Evolutionary conservation across 2,329 filamentous ascomycete genomes (phyloP).

Genomic region (Cytospora piceicola): DNA sequence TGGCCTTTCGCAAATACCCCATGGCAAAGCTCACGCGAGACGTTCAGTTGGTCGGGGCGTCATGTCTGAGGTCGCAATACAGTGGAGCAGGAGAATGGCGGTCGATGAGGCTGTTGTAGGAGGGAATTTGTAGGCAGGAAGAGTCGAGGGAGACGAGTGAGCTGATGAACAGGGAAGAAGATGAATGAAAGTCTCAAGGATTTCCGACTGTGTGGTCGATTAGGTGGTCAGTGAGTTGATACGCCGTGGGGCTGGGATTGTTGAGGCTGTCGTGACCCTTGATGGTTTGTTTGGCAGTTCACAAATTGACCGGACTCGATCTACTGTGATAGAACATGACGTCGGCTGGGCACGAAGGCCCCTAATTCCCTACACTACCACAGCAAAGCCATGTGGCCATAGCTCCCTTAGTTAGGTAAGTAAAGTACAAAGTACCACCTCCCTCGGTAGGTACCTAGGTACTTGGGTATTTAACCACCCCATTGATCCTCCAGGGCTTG

Average conservation of each 20-base stretch:
- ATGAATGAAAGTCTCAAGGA: not conserved
- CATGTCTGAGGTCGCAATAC: not conserved
- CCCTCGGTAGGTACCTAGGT: too few relatives aligned
- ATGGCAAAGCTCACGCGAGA: not conserved
- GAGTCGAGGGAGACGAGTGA: not conserved
- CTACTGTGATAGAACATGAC: conserved; percentile 10
- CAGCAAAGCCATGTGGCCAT: not conserved
- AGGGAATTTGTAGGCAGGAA: not conserved
- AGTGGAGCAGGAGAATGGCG: not conserved
- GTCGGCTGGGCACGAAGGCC: not conserved
- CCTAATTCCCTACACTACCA: too few relatives aligned
- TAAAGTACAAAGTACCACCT: not conserved
- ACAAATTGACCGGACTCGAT: not conserved
- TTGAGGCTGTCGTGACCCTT: not conserved
- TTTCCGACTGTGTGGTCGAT: not conserved
- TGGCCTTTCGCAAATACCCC: too few relatives aligned
- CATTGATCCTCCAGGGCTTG: too few relatives aligned
- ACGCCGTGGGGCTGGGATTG: not conserved
- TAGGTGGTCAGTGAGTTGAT: not conserved
- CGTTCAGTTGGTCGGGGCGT: not conserved
- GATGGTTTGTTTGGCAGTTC: not conserved
- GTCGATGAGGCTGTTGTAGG: not conserved
- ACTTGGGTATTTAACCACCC: too few relatives aligned
- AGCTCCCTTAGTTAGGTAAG: not conserved
- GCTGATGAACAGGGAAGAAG: not conserved